Base-by-base conservation (phyloP, 2,329 filamentous ascomycete species). In the Trichoderma atroviride region DNA sequence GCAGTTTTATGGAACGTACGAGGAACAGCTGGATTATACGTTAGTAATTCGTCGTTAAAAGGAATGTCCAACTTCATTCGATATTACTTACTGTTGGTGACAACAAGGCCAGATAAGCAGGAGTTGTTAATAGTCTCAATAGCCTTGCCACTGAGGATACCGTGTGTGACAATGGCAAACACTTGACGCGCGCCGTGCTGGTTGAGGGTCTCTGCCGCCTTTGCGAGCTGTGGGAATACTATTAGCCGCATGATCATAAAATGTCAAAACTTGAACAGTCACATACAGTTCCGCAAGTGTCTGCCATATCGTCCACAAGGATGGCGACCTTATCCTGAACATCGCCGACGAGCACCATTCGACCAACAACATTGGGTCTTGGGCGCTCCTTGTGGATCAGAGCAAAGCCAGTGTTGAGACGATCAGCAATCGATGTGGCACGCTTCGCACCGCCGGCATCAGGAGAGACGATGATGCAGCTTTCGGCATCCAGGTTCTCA, bases 381-480 rank as follows among this genome's bases (percentile, higher is more conserved):
- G 94, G 92, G 69, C 94, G 92, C 82, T 97, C 95, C 84, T 98
- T 97, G 87, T 97, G 94, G 74, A 98, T 98, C 67, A 98, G 88
- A 10, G 95, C 95, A 79, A 98, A 97, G 71, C 90, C 91, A 59
- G 94, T 89, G 77, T 97, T 94, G 71, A 98, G 87, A 60, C 93
- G 91, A 80, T 97, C 95, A 69, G 95, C 95, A 73, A 98, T 97
- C 14, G 92, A 93, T 10, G 95, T 97, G 52, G 94, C 95, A 80
- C 93, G 89, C 84, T 97, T 98, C 63, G 94, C 95, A 77, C 95
- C 95, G 74, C 95, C 95, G 9, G 95, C 95, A 82, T 98, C 95
- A 3, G 95, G 95, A 74, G 92, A 96, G 74, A 98, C 95, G 75
- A 98, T 97, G 72, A 97, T 93, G 76, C 92, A 95, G 77, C 96